Base-by-base conservation (phyloP, 139 green algal genomes). In the Raphidocelis subcapitata region DNA sequence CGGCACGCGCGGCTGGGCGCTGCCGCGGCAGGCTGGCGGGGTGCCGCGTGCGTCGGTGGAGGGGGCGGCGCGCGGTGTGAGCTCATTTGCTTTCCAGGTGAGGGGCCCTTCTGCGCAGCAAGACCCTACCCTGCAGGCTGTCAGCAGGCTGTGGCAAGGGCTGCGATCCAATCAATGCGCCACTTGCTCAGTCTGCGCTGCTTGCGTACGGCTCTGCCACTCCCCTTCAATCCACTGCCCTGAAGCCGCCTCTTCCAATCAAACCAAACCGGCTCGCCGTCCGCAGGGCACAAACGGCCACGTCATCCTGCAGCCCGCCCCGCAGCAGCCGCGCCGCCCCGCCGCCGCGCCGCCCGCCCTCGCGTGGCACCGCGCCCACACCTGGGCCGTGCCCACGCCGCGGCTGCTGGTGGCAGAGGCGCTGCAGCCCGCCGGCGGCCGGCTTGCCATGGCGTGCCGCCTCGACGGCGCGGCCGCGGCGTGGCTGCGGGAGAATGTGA, bases 61-160 rank as follows among this genome's bases (percentile, higher is more conserved):
- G 26, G 33, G 5, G 31, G 5, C 67, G 24, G 47, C 78, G 5
- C 31, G 65, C 20, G 86, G 87, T 46, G 72, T 91, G 12, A 73
- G 73, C 73, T 84, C 85, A 14, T 94, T 94, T 72, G 89, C 89
- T 1, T 94, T 94, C 79, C 88, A 93, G 66, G 89, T 86, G 35
- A 90, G 87, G 26, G 91, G 92, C 41, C 41, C n/a, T n/a, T n/a
- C n/a, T n/a, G n/a, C n/a, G n/a, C n/a, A n/a, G n/a, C n/a, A n/a
- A n/a, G n/a, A n/a, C n/a, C n/a, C n/a, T n/a, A n/a, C n/a, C n/a
- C n/a, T n/a, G n/a, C n/a, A n/a, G n/a, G n/a, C n/a, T n/a, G n/a
- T n/a, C n/a, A n/a, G n/a, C n/a, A n/a, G n/a, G n/a, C 24, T 62
- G 46, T 15, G 12, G 46, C 46, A 54, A 54, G 14, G 46, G 15